phyloP scores from a whole-genome alignment of 495 filamentous ascomycete genomes.

The Hyaloscypha variabilis region DNA sequence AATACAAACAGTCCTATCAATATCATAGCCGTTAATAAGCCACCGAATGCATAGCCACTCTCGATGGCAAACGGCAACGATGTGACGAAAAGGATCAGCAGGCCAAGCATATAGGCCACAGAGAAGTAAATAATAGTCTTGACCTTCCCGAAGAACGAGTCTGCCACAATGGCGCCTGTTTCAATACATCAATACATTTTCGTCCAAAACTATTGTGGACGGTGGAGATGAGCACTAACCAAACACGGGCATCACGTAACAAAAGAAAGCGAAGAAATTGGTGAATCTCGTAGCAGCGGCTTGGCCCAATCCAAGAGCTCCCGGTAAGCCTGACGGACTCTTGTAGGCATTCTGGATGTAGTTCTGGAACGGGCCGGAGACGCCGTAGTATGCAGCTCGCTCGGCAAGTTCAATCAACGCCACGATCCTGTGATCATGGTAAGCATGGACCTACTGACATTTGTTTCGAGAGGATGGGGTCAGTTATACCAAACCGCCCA shows the following conservation, averaged over 20 bases:
- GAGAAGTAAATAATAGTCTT: slow-evolving; percentile 35
- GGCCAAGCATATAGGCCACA: slow-evolving; percentile 48
- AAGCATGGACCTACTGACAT: background rate
- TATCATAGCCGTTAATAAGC: slow-evolving; percentile 40
- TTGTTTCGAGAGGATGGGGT: background rate
- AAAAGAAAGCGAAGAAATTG: slow-evolving; percentile 53
- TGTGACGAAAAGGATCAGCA: slow-evolving; percentile 50
- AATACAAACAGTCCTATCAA: slow-evolving; percentile 48
- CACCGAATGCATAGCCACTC: slow-evolving; percentile 45
- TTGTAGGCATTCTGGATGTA: slow-evolving; percentile 7
- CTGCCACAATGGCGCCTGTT: slow-evolving; percentile 30
- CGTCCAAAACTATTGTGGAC: background rate
- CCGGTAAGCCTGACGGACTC: slow-evolving; percentile 25
- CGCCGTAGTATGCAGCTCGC: slow-evolving; percentile 4
- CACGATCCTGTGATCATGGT: background rate
- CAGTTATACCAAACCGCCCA: background rate
- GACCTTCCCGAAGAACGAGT: slow-evolving; percentile 36
- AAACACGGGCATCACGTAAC: slow-evolving; percentile 20
- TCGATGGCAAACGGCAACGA: slow-evolving; percentile 52
- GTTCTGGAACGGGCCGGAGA: background rate
- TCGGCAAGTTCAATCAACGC: slow-evolving; percentile 8
- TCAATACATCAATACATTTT: background rate
- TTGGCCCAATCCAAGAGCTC: slow-evolving; percentile 45
- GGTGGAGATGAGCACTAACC: background rate
- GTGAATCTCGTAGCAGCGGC: slow-evolving; percentile 48